Evolutionary conservation across 345 rosid species (phyloP).

Genomic region (Populus ilicifolia): DNA sequence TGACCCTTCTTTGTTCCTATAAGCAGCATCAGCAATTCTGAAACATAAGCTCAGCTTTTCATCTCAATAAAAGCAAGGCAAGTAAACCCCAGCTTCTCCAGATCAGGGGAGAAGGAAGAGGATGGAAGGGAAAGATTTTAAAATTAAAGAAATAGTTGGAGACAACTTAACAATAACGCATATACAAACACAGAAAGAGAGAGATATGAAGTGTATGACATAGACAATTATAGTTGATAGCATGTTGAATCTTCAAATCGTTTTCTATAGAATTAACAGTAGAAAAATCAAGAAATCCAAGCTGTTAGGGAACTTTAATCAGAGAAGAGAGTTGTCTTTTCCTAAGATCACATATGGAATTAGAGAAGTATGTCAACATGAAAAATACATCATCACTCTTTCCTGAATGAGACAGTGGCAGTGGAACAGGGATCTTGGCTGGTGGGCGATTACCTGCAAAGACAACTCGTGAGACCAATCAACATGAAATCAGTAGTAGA

Average conservation of each 20-base stretch:
- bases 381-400: slow-evolving; percentile 65
- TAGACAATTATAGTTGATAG: neutral
- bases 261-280: slow-evolving; percentile 1
- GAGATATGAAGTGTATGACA: neutral
- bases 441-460: slow-evolving; percentile 77
- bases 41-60: neutral
- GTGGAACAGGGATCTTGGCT: slow-evolving; percentile 80
- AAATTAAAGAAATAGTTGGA: neutral
- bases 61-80: neutral
- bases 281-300: neutral
- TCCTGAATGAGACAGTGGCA: slow-evolving; percentile 53
- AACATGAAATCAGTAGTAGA: neutral
- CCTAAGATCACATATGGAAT: neutral
- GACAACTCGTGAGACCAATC: slow-evolving; percentile 10
- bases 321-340: neutral
- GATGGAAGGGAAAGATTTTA: neutral
- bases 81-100: neutral
- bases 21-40: neutral
- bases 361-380: neutral
- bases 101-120: neutral
- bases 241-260: neutral
- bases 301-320: neutral
- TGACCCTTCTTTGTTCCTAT: neutral
- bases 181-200: neutral
- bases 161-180: neutral